These are phyloP conservation scores for Lasiodiplodia citricola DNA, from an alignment of 2,329 filamentous ascomycete species.

Conservation along the genomic window DNA sequence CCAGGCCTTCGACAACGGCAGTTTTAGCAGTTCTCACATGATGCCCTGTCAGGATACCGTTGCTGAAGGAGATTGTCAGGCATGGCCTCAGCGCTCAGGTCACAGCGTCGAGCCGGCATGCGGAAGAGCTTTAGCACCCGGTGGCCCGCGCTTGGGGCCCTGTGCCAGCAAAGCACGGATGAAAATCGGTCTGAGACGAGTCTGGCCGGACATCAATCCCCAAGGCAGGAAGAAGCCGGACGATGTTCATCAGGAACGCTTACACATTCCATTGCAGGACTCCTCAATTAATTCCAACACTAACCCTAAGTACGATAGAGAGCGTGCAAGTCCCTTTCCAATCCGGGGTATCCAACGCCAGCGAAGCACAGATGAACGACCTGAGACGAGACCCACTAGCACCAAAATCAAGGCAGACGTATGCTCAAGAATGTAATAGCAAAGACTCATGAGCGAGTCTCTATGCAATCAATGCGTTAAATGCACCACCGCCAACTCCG, in stretches of 20 bases:
- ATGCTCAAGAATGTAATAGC: background rate
- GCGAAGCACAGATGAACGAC: background rate
- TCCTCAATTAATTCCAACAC: background rate
- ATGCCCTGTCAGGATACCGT: constrained; percentile 19
- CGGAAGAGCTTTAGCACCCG: constrained; percentile 5
- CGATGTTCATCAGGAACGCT: constrained; percentile 2
- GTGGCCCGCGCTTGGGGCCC: constrained; percentile 16
- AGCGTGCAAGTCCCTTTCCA: background rate
- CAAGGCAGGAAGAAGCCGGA: constrained; percentile 9
- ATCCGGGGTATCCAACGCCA: constrained; percentile 4
- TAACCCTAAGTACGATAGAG: background rate
- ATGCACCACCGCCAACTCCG: background rate
- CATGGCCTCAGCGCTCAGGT: constrained; percentile 15
- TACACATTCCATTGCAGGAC: constrained; percentile 1
- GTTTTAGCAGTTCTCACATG: constrained; percentile 9
- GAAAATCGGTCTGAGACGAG: constrained; percentile 19
- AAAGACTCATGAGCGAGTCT: background rate
- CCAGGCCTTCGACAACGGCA: background rate
- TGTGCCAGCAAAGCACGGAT: constrained; percentile 15
- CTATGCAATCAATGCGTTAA: background rate
- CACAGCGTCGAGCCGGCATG: constrained; percentile 3
- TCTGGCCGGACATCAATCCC: constrained; percentile 4
- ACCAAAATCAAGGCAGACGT: background rate
- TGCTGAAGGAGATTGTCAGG: constrained; percentile 17
- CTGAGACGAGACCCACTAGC: constrained; percentile 11